These are phyloP conservation scores for Talaromyces sp. DNA, from an alignment of 2,329 filamentous ascomycete genomes.

Conservation along the genomic window DNA sequence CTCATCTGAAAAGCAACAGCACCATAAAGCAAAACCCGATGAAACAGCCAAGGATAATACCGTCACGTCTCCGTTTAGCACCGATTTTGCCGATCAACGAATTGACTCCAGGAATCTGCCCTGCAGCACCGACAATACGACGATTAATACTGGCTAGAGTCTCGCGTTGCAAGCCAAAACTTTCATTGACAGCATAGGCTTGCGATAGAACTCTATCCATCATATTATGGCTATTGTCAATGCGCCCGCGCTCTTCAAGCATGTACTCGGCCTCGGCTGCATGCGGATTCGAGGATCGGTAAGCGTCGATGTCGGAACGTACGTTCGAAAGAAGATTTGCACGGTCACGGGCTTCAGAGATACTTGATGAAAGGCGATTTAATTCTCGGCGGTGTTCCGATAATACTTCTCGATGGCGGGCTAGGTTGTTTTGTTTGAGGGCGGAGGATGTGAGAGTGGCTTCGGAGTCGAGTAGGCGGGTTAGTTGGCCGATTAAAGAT, in stretches of 20 bases:
- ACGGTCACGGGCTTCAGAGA: constrained; percentile 74
- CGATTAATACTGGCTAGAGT: constrained; percentile 83
- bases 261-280: constrained; percentile 93
- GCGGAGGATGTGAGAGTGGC: constrained; percentile 79
- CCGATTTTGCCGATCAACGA: constrained; percentile 87
- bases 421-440: constrained; percentile 93
- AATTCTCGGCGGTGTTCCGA: constrained; percentile 81
- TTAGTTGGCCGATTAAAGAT: constrained; percentile 71
- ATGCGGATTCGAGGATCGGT: constrained; percentile 74
- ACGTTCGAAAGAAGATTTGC: constrained; percentile 88
- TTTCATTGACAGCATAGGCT: constrained; percentile 94
- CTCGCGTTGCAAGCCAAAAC: constrained; percentile 80
- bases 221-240: constrained; percentile 86
- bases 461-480: constrained; percentile 89
- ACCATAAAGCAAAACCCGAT: constrained; percentile 88
- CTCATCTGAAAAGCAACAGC: constrained; percentile 73
- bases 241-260: constrained; percentile 77
- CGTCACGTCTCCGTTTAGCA: constrained; percentile 88
- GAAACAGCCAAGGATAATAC: constrained; percentile 85
- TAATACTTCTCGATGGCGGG: constrained; percentile 85
- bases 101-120: constrained; percentile 89
- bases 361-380: constrained; percentile 63
- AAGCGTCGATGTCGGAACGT: constrained; percentile 84
- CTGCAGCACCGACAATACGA: constrained; percentile 81
- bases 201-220: constrained; percentile 88